phyloP scores from a whole-genome alignment of 768 basidiomycete species.

The Lentinus brumalis region DNA sequence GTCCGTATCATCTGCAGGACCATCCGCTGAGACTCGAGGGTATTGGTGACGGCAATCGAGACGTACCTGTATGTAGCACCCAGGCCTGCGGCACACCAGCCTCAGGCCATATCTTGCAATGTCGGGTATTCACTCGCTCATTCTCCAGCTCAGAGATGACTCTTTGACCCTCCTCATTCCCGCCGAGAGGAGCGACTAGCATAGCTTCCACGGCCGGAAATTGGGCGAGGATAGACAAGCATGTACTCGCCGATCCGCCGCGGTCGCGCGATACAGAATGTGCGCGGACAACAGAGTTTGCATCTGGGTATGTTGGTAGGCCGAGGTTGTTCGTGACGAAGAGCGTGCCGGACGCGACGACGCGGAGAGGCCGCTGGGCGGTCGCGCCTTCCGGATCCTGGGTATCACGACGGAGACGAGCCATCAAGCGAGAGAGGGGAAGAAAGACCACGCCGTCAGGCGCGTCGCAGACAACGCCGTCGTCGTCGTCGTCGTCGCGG shows the following conservation, averaged over 20 bases:
- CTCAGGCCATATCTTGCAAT: constrained; percentile 72
- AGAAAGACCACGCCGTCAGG: background rate
- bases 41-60: background rate
- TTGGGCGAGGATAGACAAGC: constrained; percentile 73
- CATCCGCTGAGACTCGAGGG: background rate
- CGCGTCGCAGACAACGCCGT: constrained; percentile 1
- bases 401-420: constrained; percentile 31
- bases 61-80: constrained; percentile 73
- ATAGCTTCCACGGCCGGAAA: constrained; percentile 66
- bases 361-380: constrained; percentile 51
- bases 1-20: constrained; percentile 51
- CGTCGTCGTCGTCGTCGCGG: constrained; percentile 4
- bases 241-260: constrained; percentile 72
- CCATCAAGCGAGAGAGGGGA: constrained; percentile 20
- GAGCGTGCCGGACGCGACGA: constrained; percentile 79
- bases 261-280: constrained; percentile 68
- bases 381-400: constrained; percentile 21
- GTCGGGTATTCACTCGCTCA: constrained; percentile 69
- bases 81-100: constrained; percentile 80
- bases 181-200: constrained; percentile 73
- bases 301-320: constrained; percentile 59
- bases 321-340: constrained; percentile 76
- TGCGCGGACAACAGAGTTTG: constrained; percentile 63
- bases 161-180: constrained; percentile 67
- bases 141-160: constrained; percentile 65